These are phyloP conservation scores for Colletotrichum coccodes DNA, from an alignment of 2,329 filamentous ascomycete genomes.

Conservation along the genomic window DNA sequence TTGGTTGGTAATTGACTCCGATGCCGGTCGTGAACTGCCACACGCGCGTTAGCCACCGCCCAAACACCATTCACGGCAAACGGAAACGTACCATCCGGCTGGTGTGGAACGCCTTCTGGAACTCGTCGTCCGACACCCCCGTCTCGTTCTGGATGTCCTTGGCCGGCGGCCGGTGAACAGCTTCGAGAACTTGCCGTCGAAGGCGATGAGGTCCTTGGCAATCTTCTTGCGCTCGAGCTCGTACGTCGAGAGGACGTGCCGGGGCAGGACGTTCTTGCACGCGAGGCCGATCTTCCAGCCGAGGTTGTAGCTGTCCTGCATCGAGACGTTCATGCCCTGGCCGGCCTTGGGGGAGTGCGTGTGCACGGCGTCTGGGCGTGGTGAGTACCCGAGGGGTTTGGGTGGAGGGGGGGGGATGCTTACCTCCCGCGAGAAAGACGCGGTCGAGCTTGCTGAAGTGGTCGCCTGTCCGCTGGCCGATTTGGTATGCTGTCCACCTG, in stretches of 20 bases:
- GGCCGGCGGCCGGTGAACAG: constrained; percentile 64
- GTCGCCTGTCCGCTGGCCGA: constrained; percentile 71
- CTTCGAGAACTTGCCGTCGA: constrained; percentile 67
- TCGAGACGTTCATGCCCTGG: constrained; percentile 78
- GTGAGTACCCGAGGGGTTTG: not conserved
- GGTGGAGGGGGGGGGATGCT: not conserved
- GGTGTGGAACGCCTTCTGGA: constrained; percentile 69
- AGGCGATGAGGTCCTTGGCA: constrained; percentile 66
- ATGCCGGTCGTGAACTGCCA: constrained; percentile 33
- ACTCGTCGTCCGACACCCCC: constrained; percentile 70
- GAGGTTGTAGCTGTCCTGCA: constrained; percentile 72
- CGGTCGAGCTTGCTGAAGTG: constrained; percentile 65
- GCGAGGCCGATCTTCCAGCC: constrained; percentile 66
- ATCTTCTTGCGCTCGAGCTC: constrained; percentile 64
- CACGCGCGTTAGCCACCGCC: not conserved
- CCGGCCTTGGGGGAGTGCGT: constrained; percentile 70
- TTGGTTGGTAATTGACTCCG: constrained; percentile 67
- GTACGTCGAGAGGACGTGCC: constrained; percentile 59
- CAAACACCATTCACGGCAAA: not conserved
- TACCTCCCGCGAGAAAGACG: constrained; percentile 72
- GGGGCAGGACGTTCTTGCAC: constrained; percentile 52
- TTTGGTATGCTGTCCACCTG: constrained; percentile 72
- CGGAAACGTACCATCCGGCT: constrained; percentile 53
- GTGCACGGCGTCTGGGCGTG: constrained; percentile 63
- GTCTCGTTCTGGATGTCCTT: constrained; percentile 69